Base-by-base conservation (phyloP, 768 basidiomycete genomes). In the Kwoniella heveanensis region DNA sequence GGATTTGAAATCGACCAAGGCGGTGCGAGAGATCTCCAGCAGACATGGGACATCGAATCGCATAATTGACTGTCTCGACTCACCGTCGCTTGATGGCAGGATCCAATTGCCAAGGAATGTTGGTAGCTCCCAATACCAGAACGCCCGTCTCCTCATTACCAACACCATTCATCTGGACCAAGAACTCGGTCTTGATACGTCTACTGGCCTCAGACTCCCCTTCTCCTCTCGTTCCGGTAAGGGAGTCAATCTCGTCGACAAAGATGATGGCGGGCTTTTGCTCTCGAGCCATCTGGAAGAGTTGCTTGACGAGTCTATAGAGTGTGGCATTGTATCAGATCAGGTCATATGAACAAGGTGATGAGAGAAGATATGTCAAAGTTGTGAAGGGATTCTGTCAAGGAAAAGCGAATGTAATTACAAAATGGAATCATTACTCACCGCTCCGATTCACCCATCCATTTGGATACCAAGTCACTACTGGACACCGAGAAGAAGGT, bases 371-470 rank as follows among this genome's bases (percentile, higher is more conserved):
- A 13, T 30, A 49, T 55, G 27, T 22, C 17, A 19, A 26, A 15
- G 17, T n/a, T 37, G 44, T 5, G n/a, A n/a, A n/a, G n/a, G n/a
- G n/a, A n/a, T n/a, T n/a, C n/a, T n/a, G n/a, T n/a, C n/a, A n/a
- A n/a, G n/a, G n/a, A n/a, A n/a, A n/a, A n/a, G n/a, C n/a, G n/a
- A n/a, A n/a, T n/a, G n/a, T n/a, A n/a, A n/a, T n/a, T n/a, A n/a
- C n/a, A n/a, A n/a, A n/a, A n/a, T n/a, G n/a, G n/a, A n/a, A n/a
- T n/a, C n/a, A 49, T 24, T 1, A 80, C 87, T 77, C 65, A 90
- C 93, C 95, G 84, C 82, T 98, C 95, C 3, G 92, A 94, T 80
- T 99, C 96, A 62, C 96, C 96, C 83, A 98, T 96, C 96, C 96
- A 99, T 80, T 98, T 99, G 80, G 92, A 94, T 59, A 98, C 96